Evolutionary conservation across 1,284 basidiomycete species (phyloP), one percentile per base, ranked within the genome.

Genomic region (Naganishia liquefaciens): DNA sequence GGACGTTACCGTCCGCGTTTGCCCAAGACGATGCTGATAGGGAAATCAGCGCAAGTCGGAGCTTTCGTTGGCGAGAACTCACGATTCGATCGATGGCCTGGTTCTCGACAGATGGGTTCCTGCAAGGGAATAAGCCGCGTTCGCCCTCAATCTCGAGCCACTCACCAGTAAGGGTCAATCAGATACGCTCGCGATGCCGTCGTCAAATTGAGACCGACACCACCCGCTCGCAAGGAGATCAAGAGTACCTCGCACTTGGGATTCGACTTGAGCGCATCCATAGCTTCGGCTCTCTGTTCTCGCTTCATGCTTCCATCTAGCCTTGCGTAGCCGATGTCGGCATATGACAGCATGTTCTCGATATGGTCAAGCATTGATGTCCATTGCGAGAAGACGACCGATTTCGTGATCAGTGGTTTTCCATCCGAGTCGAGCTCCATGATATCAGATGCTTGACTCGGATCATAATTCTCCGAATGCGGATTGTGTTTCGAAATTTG

Each of bases 261-360:
- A 71, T 95, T 89, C 63, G 85, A 83, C 78, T 93, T 93, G 68
- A 99, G 84, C 1, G 87, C 85, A 27, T 94, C 90, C 86, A 99
- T 93, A 1, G 95, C 90, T 64, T 85, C 84, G 11, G 88, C 89
- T 23, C 96, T 86, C 58, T 95, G 91, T 63, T 96, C 93, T 65
- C 95, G 89, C 73, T 90, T 90, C 91, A 98, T 99, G 1, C 91
- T 91, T 0, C 96, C 96, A 78, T 99, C 96, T 40, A 99, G 80
- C 49, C 94, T 87, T 72, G 91, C 89, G 75, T 91, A 95, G 28
- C 84, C 84, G 73, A 97, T 97, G 46, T 85, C 84, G 28, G 87
- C 85, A 42, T 85, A 82, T 69, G 90, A 87, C 40, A 97, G 81
- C 37, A 93, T 93, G 72, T 95, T 93, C 76, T 93, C 93, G 66